Evolutionary conservation across 1,284 basidiomycete species (phyloP), one percentile per base, ranked within the genome.

Genomic region (Ustilago tritici): DNA sequence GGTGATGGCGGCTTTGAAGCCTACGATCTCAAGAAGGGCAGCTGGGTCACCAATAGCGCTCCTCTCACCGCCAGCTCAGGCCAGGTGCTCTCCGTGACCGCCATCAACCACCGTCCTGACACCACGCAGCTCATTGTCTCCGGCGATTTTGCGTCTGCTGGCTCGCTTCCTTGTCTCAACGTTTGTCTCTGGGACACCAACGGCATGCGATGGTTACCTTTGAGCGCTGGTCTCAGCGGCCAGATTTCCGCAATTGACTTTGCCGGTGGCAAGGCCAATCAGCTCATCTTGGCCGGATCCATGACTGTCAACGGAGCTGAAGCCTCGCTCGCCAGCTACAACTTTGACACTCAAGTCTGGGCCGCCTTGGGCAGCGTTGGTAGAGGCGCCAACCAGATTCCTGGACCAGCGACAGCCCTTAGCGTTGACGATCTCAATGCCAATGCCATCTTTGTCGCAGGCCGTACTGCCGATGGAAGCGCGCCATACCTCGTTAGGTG

Each of bases 341-440:
- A 88, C 75, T 92, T 94, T 81, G 82, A 89, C 59, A 92, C 92
- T 77, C 83, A 80, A 64, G 91, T 90, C 0, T 82, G 78, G 79
- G 55, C 65, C 34, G 56, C 54, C 32, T 97, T 95, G 93, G 88
- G 88, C n/a, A 85, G 90, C 7, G 87, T 98, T 28, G 95, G 94
- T 11, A 86, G 88, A 49, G 87, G 89, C 49, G 56, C 79, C 12
- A 87, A 87, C 14, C 89, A 90, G 56, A 88, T 97, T 15, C 93
- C 95, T 52, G 96, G 96, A 2, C 94, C 95, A 1, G 93, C 95
- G 0, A 93, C 94, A 9, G 94, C 96, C 14, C 86, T 98, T 59
- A 92, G 92, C 63, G 92, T 95, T 60, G 93, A 98, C 86, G 89
- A 92, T 78, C 90, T 90, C 36, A 94, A 97, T 84, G 87, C 88